Base-by-base conservation (phyloP, 2,329 filamentous ascomycete species). In the Huntiella savannae region DNA sequence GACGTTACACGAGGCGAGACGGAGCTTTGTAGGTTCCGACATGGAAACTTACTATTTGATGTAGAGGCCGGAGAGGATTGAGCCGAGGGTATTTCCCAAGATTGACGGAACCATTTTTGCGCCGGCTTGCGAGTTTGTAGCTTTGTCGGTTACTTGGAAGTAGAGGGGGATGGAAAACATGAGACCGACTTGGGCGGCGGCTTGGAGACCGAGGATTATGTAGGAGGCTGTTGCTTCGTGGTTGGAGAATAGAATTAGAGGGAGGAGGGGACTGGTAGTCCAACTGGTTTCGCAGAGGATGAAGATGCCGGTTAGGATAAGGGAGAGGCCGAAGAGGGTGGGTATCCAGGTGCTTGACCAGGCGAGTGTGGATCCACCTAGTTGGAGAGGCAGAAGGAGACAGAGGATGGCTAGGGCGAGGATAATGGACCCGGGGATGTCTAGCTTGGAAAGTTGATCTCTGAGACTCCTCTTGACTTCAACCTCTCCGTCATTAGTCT, bases 141-240 rank as follows among this genome's bases (percentile, higher is more conserved):
- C 68, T 1, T 65, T 61, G 4, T 69, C 61, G 0, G 77, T 77
- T 1, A 79, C 69, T 48, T 80, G 74, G 52, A 83, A 84, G 59
- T 83, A 83, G 0, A 83, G 58, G 0, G 79, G 79, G 0, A 82
- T 69, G 0, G 70, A 68, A 46, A 75, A 77, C 71, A 82, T 76
- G 2, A 51, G 50, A 5, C 50, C 50, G 2, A 56, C 46, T 53
- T 83, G 79, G 0, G 75, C 71, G 1, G 67, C 65, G 1, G 63
- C 60, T 51, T 80, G 76, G 0, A 71, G 59, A 2, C 62, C 60
- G 16, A 66, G 63, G 34, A 77, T 69, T 0, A 69, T 49, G 48
- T 73, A 74, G 0, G 69, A 67, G 1, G 68, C 62, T 3, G 75
- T 59, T 0, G 75, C 67, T 43, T 73, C 70, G 39, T 65, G 43